Evolutionary conservation across 1,284 basidiomycete genomes (phyloP).

Genomic region (Leucoagaricus sp.): DNA sequence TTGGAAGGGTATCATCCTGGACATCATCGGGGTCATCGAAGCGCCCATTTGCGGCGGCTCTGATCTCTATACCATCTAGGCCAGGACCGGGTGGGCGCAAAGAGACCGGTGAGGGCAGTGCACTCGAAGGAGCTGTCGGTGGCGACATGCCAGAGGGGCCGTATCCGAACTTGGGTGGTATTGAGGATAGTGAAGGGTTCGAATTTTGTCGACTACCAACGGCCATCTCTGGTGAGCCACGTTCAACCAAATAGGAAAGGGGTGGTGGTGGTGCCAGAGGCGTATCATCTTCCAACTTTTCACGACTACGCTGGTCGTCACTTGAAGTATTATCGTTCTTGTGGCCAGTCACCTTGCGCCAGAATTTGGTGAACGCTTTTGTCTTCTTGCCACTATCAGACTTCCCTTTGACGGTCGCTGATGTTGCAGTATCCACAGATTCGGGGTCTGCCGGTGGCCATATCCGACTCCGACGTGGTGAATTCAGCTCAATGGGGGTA

Average conservation of each 20-base stretch:
- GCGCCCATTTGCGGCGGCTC: conserved; percentile 34
- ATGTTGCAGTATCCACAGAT: conserved; percentile 27
- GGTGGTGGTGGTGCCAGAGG: conserved; percentile 86
- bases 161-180: conserved; percentile 54
- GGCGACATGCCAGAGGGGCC: conserved; percentile 61
- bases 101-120: conserved; percentile 71
- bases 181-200: conserved; percentile 61
- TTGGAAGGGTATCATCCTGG: conserved; percentile 9
- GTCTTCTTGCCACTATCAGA: conserved; percentile 56
- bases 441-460: conserved; percentile 50
- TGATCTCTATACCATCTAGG: conserved; percentile 51
- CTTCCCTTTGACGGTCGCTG: conserved; percentile 44
- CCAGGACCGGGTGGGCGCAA: conserved; percentile 61
- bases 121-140: conserved; percentile 70
- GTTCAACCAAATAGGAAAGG: conserved; percentile 78
- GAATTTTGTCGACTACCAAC: conserved; percentile 58
- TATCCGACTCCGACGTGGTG: conserved; percentile 52
- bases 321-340: conserved; percentile 39
- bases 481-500: conserved; percentile 46
- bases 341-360: conserved; percentile 74
- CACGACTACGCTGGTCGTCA: conserved; percentile 39
- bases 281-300: conserved; percentile 61
- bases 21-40: conserved; percentile 42
- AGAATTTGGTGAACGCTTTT: conserved; percentile 81
- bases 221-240: conserved; percentile 49